Evolutionary conservation across 1,284 basidiomycete genomes (phyloP).

Genomic region (Ceratobasidium sp.): DNA sequence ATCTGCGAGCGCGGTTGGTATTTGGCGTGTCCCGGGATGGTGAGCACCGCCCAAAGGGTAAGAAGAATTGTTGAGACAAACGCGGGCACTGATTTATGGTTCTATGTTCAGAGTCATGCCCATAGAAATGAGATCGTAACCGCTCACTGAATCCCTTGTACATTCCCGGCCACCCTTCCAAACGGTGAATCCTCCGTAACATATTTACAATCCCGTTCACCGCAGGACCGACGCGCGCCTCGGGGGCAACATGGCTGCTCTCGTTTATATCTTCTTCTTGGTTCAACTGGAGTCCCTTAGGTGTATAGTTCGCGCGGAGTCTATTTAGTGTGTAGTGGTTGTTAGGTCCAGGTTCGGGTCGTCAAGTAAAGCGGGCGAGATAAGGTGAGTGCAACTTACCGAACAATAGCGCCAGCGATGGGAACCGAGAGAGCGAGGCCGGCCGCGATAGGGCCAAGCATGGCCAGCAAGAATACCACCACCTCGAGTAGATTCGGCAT

Average conservation of each 20-base stretch:
- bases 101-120: background rate
- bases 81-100: conserved; percentile 73
- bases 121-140: background rate
- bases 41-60: conserved; percentile 64
- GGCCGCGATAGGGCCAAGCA: conserved; percentile 55
- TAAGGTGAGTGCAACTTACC: conserved; percentile 36
- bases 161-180: conserved; percentile 85
- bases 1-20: conserved; percentile 56
- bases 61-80: conserved; percentile 72
- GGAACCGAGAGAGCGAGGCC: conserved; percentile 58
- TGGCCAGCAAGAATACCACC: conserved; percentile 56
- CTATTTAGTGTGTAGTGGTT: conserved; percentile 44
- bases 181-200: conserved; percentile 76
- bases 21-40: conserved; percentile 39
- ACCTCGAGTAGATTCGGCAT: conserved; percentile 52
- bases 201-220: conserved; percentile 70
- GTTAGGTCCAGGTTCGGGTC: background rate
- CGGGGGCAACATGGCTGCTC: conserved; percentile 68
- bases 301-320: conserved; percentile 62
- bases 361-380: background rate
- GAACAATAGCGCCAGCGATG: conserved; percentile 57
- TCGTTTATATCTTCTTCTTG: conserved; percentile 52
- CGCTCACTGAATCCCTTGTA: conserved; percentile 86
- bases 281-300: conserved; percentile 77
- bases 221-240: conserved; percentile 59